These are phyloP conservation scores for Cicer arietinum DNA, from an alignment of 306 rosid genomes.

Conservation along the genomic window DNA sequence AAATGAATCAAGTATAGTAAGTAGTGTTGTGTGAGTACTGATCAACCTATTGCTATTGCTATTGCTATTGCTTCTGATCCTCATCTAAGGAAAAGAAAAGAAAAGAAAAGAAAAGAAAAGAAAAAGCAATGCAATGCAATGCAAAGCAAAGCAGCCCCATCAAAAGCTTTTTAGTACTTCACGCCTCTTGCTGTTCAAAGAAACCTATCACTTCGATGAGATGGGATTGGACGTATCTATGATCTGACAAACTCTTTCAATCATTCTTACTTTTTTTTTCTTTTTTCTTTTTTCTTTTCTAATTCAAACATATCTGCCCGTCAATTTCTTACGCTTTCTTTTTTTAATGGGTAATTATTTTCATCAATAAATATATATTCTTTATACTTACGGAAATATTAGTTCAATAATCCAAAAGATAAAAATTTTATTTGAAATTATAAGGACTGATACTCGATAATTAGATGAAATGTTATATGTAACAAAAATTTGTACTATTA, in stretches of 20 bases:
- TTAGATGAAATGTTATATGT: too few species aligned
- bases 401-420: too few species aligned
- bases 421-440: too few species aligned
- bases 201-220: constrained; percentile 53
- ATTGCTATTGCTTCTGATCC: neutral
- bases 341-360: too few species aligned
- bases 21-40: neutral
- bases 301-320: too few species aligned
- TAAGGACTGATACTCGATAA: too few species aligned
- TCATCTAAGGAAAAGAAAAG: neutral
- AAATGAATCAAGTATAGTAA: neutral
- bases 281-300: too few species aligned
- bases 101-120: too few species aligned
- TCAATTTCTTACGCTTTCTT: too few species aligned
- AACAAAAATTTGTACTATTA: too few species aligned
- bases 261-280: constrained; percentile 27
- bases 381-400: too few species aligned
- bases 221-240: constrained; percentile 77
- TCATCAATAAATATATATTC: too few species aligned
- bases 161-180: constrained; percentile 59
- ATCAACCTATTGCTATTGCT: neutral
- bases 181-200: constrained; percentile 57
- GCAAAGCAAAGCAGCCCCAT: constrained; percentile 2
- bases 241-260: constrained; percentile 56
- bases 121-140: neutral